Percentiles rank a stretch among this genome's conserved stretches.
These are phyloP conservation scores for Paraphaeosphaeria sporulosa DNA, from an alignment of 2,329 filamentous ascomycete genomes.

Conservation along the genomic window DNA sequence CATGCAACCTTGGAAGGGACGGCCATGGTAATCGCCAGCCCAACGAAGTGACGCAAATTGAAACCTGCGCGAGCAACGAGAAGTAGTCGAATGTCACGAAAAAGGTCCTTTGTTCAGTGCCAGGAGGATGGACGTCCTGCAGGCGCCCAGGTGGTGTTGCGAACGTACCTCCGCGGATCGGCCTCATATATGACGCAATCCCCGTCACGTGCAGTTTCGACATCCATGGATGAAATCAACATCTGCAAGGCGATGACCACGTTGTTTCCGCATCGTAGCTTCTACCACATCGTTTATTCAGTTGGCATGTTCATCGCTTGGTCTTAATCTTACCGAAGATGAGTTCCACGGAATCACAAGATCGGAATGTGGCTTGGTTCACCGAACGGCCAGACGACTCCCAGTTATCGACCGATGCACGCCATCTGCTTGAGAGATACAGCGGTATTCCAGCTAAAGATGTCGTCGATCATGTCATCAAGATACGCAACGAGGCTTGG, in stretches of 20 bases:
- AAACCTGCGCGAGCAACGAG: not conserved
- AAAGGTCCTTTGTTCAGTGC: not conserved
- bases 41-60: not conserved
- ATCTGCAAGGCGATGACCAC: not conserved
- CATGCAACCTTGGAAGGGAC: no score
- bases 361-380: conserved; percentile 34
- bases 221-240: not conserved
- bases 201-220: not conserved
- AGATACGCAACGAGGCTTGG: conserved; percentile 37
- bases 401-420: conserved; percentile 33
- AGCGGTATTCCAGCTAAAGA: conserved; percentile 43
- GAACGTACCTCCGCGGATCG: not conserved
- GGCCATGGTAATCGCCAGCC: not conserved
- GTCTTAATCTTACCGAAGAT: not conserved
- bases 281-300: not conserved
- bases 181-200: not conserved
- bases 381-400: conserved; percentile 29
- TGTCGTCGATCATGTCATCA: conserved; percentile 41
- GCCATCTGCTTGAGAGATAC: conserved; percentile 46
- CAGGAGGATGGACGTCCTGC: not conserved
- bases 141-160: not conserved
- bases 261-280: not conserved
- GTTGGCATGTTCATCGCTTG: not conserved
- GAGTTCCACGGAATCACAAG: conserved; percentile 1
- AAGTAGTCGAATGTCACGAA: not conserved